Evolutionary conservation across 2,329 filamentous ascomycete species (phyloP), one percentile per base, ranked within the genome.

Genomic region (Monosporascus cannonballus): DNA sequence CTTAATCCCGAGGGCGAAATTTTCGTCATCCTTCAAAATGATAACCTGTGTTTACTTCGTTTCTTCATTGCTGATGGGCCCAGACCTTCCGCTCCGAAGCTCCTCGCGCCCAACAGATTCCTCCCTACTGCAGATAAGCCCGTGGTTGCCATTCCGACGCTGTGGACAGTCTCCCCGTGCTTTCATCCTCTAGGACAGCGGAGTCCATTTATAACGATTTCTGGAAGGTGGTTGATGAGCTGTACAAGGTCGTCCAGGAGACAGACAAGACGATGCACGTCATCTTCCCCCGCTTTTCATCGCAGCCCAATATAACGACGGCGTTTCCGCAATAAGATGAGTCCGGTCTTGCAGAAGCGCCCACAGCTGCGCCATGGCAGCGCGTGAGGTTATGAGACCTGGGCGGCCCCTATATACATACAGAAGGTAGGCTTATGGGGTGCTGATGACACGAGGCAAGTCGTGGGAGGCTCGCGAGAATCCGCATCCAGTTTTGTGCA

Each of bases 1-100:
- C 30, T 34, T 34, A 4, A 14, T 14, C 30, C 30, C 9, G 11
- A 34, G 4, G 30, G 9, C 30, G 30, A 14, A 14, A 34, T 34
- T 5, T 11, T 34, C 14, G 9, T 14, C 30, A 14, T 34, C 30
- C 30, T 18, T 18, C 38, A 4, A 7, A 7, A 18, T 18, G 11
- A 30, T 15, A 46, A 34, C 30, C 11, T 34, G 42, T 66, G 14
- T 56, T 59, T 18, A 45, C 58, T 2, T 63, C 57, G 9, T 52
- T 73, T 70, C 60, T 54, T 64, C 45, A 66, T 71, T 51, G 71
- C 69, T 4, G 65, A 70, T 55, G 70, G 69, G 53, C 72, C 65
- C 55, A 59, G 68, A n/a, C 65, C 71, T 2, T 58, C 63, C 1
- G 54, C 65, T 0, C 66, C 73, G 1, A 61, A 59, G 52, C 56